Evolutionary conservation across 441 rosid species (phyloP).

Genomic region (Arabidopsis hybrid): DNA sequence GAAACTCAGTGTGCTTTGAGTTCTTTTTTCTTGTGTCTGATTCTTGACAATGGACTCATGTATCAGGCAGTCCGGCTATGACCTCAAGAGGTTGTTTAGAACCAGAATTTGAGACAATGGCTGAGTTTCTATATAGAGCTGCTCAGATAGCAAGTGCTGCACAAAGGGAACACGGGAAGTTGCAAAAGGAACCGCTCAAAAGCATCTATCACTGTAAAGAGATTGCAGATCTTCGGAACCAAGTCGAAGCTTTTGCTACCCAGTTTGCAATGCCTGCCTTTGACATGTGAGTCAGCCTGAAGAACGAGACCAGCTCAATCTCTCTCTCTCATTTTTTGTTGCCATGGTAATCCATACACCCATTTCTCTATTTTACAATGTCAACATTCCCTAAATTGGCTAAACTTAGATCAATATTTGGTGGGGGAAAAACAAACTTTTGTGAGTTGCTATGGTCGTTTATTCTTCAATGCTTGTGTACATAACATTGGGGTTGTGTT

Average conservation of each 20-base stretch:
- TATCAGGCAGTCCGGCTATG: conserved; percentile 74
- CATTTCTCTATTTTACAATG: conserved; percentile 31
- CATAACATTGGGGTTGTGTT: conserved; percentile 26
- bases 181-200: conserved; percentile 52
- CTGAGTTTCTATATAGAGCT: conserved; percentile 63
- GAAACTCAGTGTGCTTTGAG: not conserved
- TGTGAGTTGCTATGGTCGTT: conserved; percentile 24
- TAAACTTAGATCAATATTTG: conserved; percentile 31
- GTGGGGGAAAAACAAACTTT: not conserved
- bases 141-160: conserved; percentile 59
- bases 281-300: conserved; percentile 47
- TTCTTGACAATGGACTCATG: conserved; percentile 11
- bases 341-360: conserved; percentile 41
- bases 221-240: conserved; percentile 56
- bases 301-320: conserved; percentile 19
- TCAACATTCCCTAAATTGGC: conserved; percentile 18
- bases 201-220: conserved; percentile 57
- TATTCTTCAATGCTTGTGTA: conserved; percentile 31
- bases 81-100: conserved; percentile 77
- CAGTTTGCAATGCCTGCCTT: conserved; percentile 73
- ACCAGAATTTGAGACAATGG: conserved; percentile 66
- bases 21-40: not conserved
- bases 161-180: conserved; percentile 59
- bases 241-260: conserved; percentile 62
- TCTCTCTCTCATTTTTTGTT: conserved; percentile 24